phyloP scores from a whole-genome alignment of 805 yeast species.

The Scheffersomyces stipitis region DNA sequence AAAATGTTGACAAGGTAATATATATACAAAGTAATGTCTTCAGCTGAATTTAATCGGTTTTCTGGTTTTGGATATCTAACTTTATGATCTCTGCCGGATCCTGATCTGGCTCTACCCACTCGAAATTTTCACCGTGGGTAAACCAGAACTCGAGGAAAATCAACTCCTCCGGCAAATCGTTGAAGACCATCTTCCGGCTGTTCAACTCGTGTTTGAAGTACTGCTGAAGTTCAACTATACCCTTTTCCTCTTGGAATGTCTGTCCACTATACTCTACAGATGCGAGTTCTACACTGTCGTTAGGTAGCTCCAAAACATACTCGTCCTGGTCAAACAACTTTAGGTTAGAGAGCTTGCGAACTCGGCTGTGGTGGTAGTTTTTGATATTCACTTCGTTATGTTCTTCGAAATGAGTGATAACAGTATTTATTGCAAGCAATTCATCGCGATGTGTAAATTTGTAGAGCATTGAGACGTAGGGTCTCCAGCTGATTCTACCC shows the following conservation, averaged over 20 bases:
- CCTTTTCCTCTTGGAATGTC: background rate
- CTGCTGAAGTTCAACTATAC: conserved; percentile 11
- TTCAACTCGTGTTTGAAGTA: conserved; percentile 21
- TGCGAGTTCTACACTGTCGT: background rate
- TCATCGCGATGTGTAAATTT: conserved; percentile 32
- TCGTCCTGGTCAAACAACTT: conserved; percentile 18
- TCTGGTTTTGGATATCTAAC: conserved; percentile 1
- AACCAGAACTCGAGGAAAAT: conserved; percentile 38
- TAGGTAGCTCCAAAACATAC: conserved; percentile 24
- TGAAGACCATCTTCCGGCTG: conserved; percentile 34
- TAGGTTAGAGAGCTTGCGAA: conserved; percentile 18
- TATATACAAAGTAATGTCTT: no score
- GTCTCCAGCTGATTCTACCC: conserved; percentile 39
- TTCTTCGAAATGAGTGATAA: conserved; percentile 43
- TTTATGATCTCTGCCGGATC: conserved; percentile 41
- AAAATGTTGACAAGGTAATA: no score
- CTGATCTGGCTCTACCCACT: conserved; percentile 48
- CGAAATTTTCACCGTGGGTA: conserved; percentile 34
- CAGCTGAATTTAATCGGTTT: background rate
- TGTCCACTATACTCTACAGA: conserved; percentile 2
- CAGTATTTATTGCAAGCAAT: conserved; percentile 28
- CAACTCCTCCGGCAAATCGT: conserved; percentile 34
- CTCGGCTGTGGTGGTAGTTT: conserved; percentile 37
- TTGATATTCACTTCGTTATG: conserved; percentile 39
- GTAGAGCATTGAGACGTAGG: conserved; percentile 25